Conservation (phyloP, 2,329 filamentous ascomycete genomes). For the Arthrobotrys sinensis region DNA sequence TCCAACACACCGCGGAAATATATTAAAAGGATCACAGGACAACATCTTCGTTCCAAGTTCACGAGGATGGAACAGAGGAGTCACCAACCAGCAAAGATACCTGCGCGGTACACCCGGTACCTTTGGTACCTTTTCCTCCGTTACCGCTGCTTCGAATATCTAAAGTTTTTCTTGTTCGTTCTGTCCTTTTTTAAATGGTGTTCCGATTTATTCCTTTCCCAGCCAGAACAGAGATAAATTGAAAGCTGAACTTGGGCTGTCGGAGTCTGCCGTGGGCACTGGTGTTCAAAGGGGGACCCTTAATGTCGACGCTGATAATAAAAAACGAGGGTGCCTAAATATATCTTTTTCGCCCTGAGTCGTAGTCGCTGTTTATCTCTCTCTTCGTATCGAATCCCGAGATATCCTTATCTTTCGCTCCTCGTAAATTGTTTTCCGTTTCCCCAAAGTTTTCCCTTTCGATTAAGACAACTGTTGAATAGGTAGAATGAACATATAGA, state of each 20-base stretch:
- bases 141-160: constrained; percentile 23
- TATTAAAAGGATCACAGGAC: constrained; percentile 34
- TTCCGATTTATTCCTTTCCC: constrained; percentile 6
- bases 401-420: constrained; percentile 12
- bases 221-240: not conserved
- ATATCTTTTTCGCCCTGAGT: too few species aligned
- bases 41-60: constrained; percentile 11
- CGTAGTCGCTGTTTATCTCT: too few species aligned
- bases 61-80: constrained; percentile 21
- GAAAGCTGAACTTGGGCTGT: not conserved
- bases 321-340: too few species aligned
- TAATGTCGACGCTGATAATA: not conserved
- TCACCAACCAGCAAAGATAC: constrained; percentile 38
- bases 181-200: constrained; percentile 2
- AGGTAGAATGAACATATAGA: not conserved
- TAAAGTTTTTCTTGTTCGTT: not conserved
- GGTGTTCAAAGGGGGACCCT: constrained; percentile 1
- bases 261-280: constrained; percentile 2
- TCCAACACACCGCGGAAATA: not conserved
- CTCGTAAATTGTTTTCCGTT: not conserved
- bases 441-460: too few species aligned
- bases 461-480: not conserved
- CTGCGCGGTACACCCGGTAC: constrained; percentile 24
- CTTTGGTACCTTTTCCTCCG: constrained; percentile 35
- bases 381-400: not conserved